phyloP scores from a whole-genome alignment of 345 rosid species.

The Odontarrhena argentea region DNA sequence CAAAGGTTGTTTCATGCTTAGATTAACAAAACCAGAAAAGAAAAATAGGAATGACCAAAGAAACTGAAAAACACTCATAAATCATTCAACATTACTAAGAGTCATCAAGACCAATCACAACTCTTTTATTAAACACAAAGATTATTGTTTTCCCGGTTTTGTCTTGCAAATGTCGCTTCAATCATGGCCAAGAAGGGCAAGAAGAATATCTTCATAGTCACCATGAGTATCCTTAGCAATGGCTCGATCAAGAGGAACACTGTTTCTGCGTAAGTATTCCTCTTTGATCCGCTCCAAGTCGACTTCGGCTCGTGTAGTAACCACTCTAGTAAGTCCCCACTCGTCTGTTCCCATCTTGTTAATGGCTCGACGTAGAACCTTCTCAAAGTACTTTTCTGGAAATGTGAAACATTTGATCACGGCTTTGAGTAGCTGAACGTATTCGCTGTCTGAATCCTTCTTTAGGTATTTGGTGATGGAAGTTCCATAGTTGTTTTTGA shows the following conservation, averaged over 20 bases:
- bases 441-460: slow-evolving; percentile 67
- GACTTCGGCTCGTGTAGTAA: slow-evolving; percentile 78
- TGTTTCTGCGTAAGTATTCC: slow-evolving; percentile 75
- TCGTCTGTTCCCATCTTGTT: slow-evolving; percentile 84
- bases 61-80: slow-evolving; percentile 18
- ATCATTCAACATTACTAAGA: slow-evolving; percentile 24
- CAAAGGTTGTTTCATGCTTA: background rate
- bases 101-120: slow-evolving; percentile 21
- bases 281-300: slow-evolving; percentile 85
- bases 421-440: slow-evolving; percentile 69
- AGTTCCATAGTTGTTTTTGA: slow-evolving; percentile 64
- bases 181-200: slow-evolving; percentile 67
- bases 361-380: slow-evolving; percentile 71
- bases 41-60: background rate
- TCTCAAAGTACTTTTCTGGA: slow-evolving; percentile 88
- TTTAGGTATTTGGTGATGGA: slow-evolving; percentile 78
- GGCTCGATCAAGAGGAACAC: slow-evolving; percentile 70
- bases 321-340: slow-evolving; percentile 75
- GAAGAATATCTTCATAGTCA: slow-evolving; percentile 76
- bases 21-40: slow-evolving; percentile 2
- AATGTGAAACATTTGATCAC: slow-evolving; percentile 70
- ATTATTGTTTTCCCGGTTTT: background rate
- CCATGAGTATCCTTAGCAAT: slow-evolving; percentile 75
- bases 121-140: slow-evolving; percentile 20
- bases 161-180: slow-evolving; percentile 25